Conservation (phyloP, 1,139 yeast genomes). For the Schizosaccharomyces versatilis region DNA sequence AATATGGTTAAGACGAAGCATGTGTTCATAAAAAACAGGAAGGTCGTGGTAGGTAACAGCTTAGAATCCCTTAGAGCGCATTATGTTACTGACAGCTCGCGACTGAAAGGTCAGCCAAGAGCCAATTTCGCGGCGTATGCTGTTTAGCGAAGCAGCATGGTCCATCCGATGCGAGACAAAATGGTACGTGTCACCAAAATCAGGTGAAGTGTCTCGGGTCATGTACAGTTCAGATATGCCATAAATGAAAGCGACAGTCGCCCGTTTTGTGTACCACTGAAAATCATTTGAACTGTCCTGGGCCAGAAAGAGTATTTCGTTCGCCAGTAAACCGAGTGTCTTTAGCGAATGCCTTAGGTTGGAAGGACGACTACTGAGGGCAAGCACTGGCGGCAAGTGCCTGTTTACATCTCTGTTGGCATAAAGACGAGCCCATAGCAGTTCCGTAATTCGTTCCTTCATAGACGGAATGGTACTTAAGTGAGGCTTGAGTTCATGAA, state of each 20-base stretch:
- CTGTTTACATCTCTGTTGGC: not conserved
- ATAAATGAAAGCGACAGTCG: not conserved
- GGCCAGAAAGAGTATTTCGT: not conserved
- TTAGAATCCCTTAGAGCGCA: not conserved
- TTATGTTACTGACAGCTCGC: not conserved
- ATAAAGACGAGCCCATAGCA: not conserved
- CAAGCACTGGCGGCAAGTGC: not conserved
- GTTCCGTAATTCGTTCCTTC: not conserved
- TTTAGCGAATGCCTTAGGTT: not conserved
- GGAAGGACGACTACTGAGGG: not conserved
- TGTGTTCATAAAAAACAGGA: not conserved
- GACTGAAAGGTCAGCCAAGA: not conserved
- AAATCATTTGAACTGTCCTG: not conserved
- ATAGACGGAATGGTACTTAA: not conserved
- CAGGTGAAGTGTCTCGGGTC: not conserved
- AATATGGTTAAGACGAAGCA: no score
- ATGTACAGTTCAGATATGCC: not conserved
- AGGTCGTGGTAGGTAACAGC: not conserved
- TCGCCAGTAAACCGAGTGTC: not conserved
- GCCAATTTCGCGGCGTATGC: not conserved
- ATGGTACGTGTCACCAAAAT: not conserved
- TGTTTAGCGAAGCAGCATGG: not conserved
- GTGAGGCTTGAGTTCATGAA: not conserved
- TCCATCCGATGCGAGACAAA: not conserved
- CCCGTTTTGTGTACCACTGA: slow-evolving; percentile 1